Conservation (phyloP, 2,329 filamentous ascomycete genomes). For the Teratosphaeria gauchensis region DNA sequence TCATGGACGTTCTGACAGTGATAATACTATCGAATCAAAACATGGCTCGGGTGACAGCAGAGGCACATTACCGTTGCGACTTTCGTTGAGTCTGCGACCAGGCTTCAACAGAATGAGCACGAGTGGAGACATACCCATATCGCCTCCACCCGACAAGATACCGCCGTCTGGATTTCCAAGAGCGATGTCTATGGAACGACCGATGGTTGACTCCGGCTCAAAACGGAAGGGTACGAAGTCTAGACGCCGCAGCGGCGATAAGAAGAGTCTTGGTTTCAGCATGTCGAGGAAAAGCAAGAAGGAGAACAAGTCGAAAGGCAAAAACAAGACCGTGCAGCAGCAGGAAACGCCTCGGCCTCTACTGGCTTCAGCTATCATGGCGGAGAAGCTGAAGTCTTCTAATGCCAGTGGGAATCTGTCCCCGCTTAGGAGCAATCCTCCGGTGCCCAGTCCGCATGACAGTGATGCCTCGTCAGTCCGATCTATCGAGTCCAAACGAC, state of each 20-base stretch:
- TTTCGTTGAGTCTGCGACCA: constrained; percentile 7
- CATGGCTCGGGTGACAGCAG: constrained; percentile 6
- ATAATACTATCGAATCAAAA: not conserved
- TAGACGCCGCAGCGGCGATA: not conserved
- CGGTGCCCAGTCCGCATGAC: not conserved
- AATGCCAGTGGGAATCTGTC: constrained; percentile 6
- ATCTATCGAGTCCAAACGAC: constrained; percentile 3
- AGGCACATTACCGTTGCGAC: constrained; percentile 9
- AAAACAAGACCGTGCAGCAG: not conserved
- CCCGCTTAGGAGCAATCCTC: not conserved
- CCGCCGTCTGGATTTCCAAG: not conserved
- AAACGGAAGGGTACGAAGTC: not conserved
- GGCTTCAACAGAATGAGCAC: constrained; percentile 13
- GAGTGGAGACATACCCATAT: constrained; percentile 24
- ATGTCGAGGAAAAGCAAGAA: constrained; percentile 12
- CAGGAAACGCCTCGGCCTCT: constrained; percentile 8
- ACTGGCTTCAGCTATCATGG: constrained; percentile 14
- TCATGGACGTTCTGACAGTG: not conserved
- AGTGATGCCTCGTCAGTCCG: constrained; percentile 4
- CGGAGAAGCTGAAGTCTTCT: constrained; percentile 3
- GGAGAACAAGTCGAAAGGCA: constrained; percentile 6
- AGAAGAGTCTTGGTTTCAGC: constrained; percentile 2
- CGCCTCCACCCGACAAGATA: constrained; percentile 15
- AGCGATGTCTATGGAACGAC: not conserved
- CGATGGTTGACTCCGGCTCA: not conserved